These are phyloP conservation scores for Artemisia tridentata DNA, from an alignment of 129 eudicot species.

Conservation along the genomic window DNA sequence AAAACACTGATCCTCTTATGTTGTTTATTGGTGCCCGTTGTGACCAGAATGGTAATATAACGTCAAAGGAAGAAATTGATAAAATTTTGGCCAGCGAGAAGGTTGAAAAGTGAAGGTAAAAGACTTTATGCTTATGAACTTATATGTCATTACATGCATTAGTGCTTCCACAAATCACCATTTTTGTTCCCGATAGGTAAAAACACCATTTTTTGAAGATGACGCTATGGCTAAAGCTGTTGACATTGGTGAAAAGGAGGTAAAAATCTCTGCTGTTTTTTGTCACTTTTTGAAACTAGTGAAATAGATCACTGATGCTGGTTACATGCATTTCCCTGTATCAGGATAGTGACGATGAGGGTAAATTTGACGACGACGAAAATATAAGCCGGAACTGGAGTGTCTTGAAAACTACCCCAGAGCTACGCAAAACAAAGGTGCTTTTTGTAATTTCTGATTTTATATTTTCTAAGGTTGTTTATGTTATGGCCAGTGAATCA, in stretches of 20 bases:
- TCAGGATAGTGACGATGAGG: constrained; percentile 74
- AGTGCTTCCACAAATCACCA: background rate
- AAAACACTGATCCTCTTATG: constrained; percentile 13
- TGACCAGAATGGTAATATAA: constrained; percentile 74
- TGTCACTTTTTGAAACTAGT: background rate
- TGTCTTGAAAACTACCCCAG: constrained; percentile 74
- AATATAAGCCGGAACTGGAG: constrained; percentile 90
- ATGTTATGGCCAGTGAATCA: no score
- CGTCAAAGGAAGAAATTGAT: constrained; percentile 84
- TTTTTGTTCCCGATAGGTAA: constrained; percentile 32
- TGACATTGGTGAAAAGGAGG: constrained; percentile 98
- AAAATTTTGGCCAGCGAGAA: constrained; percentile 69
- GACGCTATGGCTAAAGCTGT: constrained; percentile 98
- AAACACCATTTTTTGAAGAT: constrained; percentile 47
- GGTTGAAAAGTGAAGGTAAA: constrained; percentile 72
- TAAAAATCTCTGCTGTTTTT: constrained; percentile 30
- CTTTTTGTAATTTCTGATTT: constrained; percentile 4
- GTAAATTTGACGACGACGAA: constrained; percentile 63
- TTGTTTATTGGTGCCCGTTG: constrained; percentile 14
- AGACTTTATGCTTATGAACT: background rate
- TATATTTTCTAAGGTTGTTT: background rate
- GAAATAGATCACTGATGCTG: background rate
- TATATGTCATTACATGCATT: constrained; percentile 13
- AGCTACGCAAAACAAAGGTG: constrained; percentile 88
- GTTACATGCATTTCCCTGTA: constrained; percentile 7